Evolutionary conservation across 1,284 basidiomycete species (phyloP).

Genomic region (Rhodotorula sp.): DNA sequence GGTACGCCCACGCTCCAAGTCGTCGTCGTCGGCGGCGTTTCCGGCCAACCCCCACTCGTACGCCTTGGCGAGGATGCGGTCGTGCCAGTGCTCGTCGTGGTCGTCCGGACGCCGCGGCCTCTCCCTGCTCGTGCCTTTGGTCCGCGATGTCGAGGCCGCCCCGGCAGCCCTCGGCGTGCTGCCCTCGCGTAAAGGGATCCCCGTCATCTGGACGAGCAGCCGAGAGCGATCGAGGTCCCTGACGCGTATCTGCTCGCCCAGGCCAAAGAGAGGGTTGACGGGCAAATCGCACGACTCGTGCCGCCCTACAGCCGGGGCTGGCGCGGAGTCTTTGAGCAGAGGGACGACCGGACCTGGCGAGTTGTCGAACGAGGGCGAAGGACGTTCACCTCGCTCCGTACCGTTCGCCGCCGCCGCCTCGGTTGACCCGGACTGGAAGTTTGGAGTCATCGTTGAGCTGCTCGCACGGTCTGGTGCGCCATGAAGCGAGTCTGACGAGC

Average conservation of each 20-base stretch:
- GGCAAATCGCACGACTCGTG: background rate
- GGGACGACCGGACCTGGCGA: background rate
- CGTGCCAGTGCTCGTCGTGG: background rate
- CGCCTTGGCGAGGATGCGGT: background rate
- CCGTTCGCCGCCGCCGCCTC: background rate
- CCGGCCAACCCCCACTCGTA: constrained; percentile 2
- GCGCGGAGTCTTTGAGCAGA: background rate
- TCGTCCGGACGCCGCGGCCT: background rate
- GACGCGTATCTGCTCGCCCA: constrained; percentile 10
- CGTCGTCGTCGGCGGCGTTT: background rate
- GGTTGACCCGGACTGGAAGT: too few relatives aligned
- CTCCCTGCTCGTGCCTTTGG: background rate
- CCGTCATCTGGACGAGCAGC: constrained; percentile 11
- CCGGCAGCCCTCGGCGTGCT: background rate
- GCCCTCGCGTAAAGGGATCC: constrained; percentile 13
- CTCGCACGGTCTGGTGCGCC: background rate
- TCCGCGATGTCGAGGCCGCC: background rate
- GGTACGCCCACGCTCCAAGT: background rate
- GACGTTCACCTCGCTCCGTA: background rate
- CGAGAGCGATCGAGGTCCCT: constrained; percentile 9
- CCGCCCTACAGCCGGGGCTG: background rate
- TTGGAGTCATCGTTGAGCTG: background rate
- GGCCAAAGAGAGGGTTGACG: constrained; percentile 29
- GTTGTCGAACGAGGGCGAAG: background rate
- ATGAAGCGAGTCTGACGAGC: background rate